These are phyloP conservation scores for Flueggea neowawraea DNA, from an alignment of 441 rosid genomes.

Conservation along the genomic window DNA sequence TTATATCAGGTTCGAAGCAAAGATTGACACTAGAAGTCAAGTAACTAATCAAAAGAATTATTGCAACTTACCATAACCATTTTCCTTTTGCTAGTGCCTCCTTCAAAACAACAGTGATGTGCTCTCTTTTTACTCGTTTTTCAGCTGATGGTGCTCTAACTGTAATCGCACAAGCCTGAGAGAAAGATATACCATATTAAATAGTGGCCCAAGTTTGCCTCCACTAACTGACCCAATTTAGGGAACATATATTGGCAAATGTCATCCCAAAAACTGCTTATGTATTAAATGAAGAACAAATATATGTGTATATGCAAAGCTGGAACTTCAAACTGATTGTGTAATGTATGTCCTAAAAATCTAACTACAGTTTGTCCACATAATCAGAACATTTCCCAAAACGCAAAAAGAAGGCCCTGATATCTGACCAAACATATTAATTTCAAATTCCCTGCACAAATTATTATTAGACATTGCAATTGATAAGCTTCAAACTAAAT, in stretches of 20 bases:
- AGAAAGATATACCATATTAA: constrained; percentile 5
- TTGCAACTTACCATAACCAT: constrained; percentile 77
- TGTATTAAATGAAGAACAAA: too few relatives aligned
- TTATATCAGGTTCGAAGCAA: not conserved
- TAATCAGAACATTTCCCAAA: too few relatives aligned
- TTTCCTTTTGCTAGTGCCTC: constrained; percentile 86
- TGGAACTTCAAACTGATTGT: too few relatives aligned
- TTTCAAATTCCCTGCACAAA: not conserved
- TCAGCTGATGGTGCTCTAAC: constrained; percentile 42
- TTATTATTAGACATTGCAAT: not conserved
- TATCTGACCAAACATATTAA: constrained; percentile 6
- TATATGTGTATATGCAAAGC: too few relatives aligned
- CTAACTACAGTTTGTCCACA: too few relatives aligned
- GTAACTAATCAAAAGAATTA: not conserved
- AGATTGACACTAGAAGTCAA: not conserved
- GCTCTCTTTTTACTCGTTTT: constrained; percentile 72
- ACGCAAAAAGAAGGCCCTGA: not conserved
- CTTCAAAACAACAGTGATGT: constrained; percentile 48
- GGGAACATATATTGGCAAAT: too few relatives aligned
- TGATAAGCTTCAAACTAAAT: too few relatives aligned
- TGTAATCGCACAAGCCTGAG: constrained; percentile 57
- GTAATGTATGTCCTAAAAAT: too few relatives aligned
- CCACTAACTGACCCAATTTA: too few relatives aligned
- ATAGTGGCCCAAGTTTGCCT: not conserved
- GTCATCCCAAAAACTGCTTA: too few relatives aligned